phyloP scores from a whole-genome alignment of 805 yeast genomes.

The Saccharomycopsis oosterbeekiorum region DNA sequence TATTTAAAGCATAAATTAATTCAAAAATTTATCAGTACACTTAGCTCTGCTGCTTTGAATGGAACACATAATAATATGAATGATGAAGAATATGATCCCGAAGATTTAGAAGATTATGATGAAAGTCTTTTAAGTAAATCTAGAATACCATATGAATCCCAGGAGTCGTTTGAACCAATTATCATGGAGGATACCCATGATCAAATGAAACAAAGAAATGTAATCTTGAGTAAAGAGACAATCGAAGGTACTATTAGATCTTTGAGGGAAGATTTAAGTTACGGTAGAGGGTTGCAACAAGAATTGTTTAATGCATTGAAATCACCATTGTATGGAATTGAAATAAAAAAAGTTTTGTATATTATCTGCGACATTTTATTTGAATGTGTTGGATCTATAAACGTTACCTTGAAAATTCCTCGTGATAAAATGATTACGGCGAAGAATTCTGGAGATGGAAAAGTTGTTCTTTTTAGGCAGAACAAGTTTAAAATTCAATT shows the following conservation, averaged over 20 bases:
- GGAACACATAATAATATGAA: slow-evolving; percentile 52
- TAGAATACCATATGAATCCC: neutral
- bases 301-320: slow-evolving; percentile 65
- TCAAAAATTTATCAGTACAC: slow-evolving; percentile 35
- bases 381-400: slow-evolving; percentile 46
- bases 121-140: slow-evolving; percentile 3
- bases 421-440: slow-evolving; percentile 59
- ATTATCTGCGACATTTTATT: slow-evolving; percentile 59
- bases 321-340: slow-evolving; percentile 47
- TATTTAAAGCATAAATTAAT: slow-evolving; percentile 43
- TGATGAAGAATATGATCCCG: slow-evolving; percentile 50
- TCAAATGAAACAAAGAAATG: slow-evolving; percentile 43
- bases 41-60: slow-evolving; percentile 58
- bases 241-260: slow-evolving; percentile 57
- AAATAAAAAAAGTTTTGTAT: slow-evolving; percentile 52
- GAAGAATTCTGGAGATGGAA: slow-evolving; percentile 40
- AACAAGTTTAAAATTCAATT: slow-evolving; percentile 16
- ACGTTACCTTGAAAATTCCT: slow-evolving; percentile 60
- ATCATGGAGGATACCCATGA: slow-evolving; percentile 40
- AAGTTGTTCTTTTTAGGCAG: slow-evolving; percentile 34
- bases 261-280: slow-evolving; percentile 46
- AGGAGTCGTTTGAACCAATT: slow-evolving; percentile 27
- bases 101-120: slow-evolving; percentile 12
- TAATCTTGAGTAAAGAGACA: slow-evolving; percentile 53
- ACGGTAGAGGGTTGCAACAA: slow-evolving; percentile 45